Base-by-base conservation (phyloP, 2,329 filamentous ascomycete species). In the Trichoderma asperellum region DNA sequence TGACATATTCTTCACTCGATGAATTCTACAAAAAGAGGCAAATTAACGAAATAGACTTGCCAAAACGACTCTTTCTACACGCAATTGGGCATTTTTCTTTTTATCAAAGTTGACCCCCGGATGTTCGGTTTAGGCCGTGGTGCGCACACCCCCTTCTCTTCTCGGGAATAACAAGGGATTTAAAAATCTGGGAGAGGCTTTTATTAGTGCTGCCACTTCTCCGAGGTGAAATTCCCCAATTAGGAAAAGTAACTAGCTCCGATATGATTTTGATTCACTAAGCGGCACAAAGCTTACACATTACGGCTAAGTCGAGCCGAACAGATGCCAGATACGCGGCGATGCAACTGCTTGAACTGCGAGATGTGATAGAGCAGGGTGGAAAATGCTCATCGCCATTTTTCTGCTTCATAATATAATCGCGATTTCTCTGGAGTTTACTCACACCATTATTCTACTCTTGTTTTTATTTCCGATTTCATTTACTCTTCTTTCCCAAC, bases 221-320 rank as follows among this genome's bases (percentile, higher is more conserved):
- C 62, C 62, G 62, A 65, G 62, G 62, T 14, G 43, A 57, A 47
- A 12, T 47, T 43, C 32, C 62, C 43, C n/a, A 4, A 56, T 56
- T 11, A 27, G 52, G 62, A 34, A 53, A 27, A n/a, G 18, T 16
- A 34, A 55, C 29, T 10, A 21, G 12, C n/a, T 21, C 11, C 35
- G 27, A 49, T 34, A 5, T 29, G 32, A 40, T 12, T 34, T 8
- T 29, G 32, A 40, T 12, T 24, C 47, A 12, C 47, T 24, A 24
- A 24, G 10, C n/a, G n/a, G 43, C n/a, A 47, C n/a, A 11, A 21
- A 18, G 5, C 7, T 43, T 32, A 32, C 5, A 32, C 32, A 32
- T 24, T 24, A 24, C 24, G 2, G 16, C 37, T 18, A 16, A 18
- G 16, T 18, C 14, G 37, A n/a, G 8, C 40, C 24, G 47, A 12